Percentiles rank a stretch among this genome's conserved stretches.
phyloP scores from a whole-genome alignment of 352 stramenopile species.

The Halophytophthora polymorphica region DNA sequence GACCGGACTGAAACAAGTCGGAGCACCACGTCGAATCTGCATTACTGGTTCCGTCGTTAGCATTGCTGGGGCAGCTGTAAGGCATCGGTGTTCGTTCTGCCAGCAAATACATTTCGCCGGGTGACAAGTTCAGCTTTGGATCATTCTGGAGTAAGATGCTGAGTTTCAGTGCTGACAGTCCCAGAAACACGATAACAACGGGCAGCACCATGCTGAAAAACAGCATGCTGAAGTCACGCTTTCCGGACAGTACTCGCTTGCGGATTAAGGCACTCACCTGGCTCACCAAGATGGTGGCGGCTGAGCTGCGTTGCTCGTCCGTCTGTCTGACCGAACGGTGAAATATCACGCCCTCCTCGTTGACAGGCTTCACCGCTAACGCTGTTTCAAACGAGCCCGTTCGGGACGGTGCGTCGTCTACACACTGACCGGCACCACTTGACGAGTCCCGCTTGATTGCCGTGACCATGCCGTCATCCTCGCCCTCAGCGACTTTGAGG shows the following conservation, averaged over 20 bases:
- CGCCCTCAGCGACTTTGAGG: conserved; percentile 72
- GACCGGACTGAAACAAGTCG: conserved; percentile 7
- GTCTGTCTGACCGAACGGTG: not conserved
- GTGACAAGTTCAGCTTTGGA: conserved; percentile 37
- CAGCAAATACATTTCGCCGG: conserved; percentile 27
- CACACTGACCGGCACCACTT: too few relatives aligned
- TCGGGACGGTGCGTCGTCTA: not conserved
- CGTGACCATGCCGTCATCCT: too few relatives aligned
- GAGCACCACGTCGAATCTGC: conserved; percentile 16
- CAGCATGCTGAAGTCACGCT: conserved; percentile 63
- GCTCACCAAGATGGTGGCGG: conserved; percentile 6
- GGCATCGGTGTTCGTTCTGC: conserved; percentile 37
- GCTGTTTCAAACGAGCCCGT: conserved; percentile 4
- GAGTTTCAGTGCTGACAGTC: conserved; percentile 52
- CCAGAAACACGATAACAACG: conserved; percentile 61
- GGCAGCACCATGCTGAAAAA: conserved; percentile 75
- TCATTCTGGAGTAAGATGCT: conserved; percentile 53
- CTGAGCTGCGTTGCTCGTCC: not conserved
- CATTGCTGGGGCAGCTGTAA: conserved; percentile 36
- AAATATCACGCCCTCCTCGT: conserved; percentile 1
- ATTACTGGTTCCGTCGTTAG: conserved; percentile 13
- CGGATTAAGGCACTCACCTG: conserved; percentile 58
- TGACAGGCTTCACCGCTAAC: conserved; percentile 4
- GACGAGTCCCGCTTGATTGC: too few relatives aligned
- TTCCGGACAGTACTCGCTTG: conserved; percentile 54